Evolutionary conservation across 257 asterid species (phyloP).

Genomic region (Jacaranda mimosifolia): DNA sequence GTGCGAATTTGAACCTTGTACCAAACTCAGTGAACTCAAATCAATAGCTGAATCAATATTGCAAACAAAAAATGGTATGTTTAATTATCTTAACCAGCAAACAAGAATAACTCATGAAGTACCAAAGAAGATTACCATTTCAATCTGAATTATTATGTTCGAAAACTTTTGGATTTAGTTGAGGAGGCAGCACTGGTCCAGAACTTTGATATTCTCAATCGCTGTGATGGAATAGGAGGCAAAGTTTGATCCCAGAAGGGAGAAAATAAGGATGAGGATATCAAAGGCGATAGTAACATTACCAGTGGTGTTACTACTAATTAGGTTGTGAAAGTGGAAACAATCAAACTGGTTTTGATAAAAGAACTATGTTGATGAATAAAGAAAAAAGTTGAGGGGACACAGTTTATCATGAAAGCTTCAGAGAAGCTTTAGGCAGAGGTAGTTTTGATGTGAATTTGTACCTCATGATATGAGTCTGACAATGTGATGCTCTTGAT

Average conservation of each 20-base stretch:
- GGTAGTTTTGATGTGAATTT: constrained; percentile 17
- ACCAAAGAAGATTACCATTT: not conserved
- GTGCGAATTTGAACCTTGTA: not conserved
- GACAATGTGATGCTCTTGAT: not conserved
- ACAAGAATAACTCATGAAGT: not conserved
- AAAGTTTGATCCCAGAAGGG: not conserved
- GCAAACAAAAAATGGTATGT: not conserved
- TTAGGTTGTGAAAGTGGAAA: constrained; percentile 12
- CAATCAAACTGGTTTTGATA: not conserved
- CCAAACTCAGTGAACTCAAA: not conserved
- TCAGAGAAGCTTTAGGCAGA: not conserved
- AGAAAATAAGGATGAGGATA: not conserved
- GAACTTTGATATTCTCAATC: not conserved
- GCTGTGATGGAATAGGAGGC: not conserved
- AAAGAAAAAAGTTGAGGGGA: not conserved
- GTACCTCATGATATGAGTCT: not conserved
- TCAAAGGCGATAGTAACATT: not conserved
- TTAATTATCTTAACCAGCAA: not conserved
- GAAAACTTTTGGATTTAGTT: not conserved
- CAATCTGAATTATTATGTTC: constrained; percentile 3
- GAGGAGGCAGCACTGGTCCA: not conserved
- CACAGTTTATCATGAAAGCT: not conserved
- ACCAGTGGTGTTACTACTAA: not conserved
- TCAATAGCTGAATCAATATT: not conserved
- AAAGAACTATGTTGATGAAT: not conserved